Base-by-base conservation (phyloP, 306 rosid species). In the cucumber (Cucumis sativus) region DNA sequence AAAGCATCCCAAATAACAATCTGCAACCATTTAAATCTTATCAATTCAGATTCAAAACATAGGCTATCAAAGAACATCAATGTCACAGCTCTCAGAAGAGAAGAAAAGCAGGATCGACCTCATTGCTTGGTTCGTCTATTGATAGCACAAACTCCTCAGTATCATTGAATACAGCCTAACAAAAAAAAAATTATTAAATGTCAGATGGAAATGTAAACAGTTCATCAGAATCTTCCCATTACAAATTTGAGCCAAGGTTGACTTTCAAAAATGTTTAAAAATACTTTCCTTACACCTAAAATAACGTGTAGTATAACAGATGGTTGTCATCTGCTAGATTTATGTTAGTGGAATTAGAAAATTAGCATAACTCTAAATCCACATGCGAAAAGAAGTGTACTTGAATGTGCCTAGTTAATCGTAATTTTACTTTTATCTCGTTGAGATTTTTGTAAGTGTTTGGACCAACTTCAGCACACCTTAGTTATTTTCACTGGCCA, bases 101-200 rank as follows among this genome's bases (percentile, higher is more conserved):
- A 73, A 56, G 16, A 74, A 81, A 74, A 78, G 76, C 56, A 18
- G 47, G 79, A 82, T 89, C 76, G 68, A 91, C 98, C 97, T 94
- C 98, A 56, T 94, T 94, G 88, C 77, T 91, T n/a, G 81, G 75
- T 80, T 94, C 97, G 80, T 94, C 97, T 72, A 94, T 82, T 68
- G 91, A 94, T 67, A 94, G 83, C 60, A 94, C 79, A 84, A 91
- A 94, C 79, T 94, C 98, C 86, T 90, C 96, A 0, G 91, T 85
- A 82, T 89, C 84, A 40, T 91, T 90, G 77, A 94, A 94, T 52
- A 82, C 85, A 80, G 97, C 98, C 98, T 94, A 86, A 86, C 37
- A 33, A 64, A 25, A 61, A 78, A 61, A 78, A 76, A 81, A 20
- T 30, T 16, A 75, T 40, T 4, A 56, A 73, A 47, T 35, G 54